Conservation (phyloP, 2,329 filamentous ascomycete genomes). For the Diplocarpon rosae region DNA sequence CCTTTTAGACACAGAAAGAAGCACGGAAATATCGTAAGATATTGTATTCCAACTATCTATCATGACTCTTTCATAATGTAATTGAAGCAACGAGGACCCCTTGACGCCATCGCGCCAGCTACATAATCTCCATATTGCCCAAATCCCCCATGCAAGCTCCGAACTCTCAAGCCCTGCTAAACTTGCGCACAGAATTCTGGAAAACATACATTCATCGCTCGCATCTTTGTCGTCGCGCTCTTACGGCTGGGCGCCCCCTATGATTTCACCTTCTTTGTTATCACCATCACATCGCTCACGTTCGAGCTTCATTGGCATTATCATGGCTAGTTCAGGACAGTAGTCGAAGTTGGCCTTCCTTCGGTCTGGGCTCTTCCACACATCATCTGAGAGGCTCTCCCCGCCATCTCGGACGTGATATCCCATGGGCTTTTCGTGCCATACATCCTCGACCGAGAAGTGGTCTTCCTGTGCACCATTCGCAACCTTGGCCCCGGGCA, state of each 20-base stretch:
- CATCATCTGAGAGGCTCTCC: constrained; percentile 30
- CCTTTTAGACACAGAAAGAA: too few species aligned
- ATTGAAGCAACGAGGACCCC: not conserved
- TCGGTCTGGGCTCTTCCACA: constrained; percentile 36
- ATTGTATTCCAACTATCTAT: too few species aligned
- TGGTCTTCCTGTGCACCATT: constrained; percentile 29
- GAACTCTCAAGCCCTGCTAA: constrained; percentile 4
- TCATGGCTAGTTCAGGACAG: constrained; percentile 44
- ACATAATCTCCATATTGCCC: constrained; percentile 3
- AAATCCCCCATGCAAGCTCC: constrained; percentile 3
- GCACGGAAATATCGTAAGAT: too few species aligned
- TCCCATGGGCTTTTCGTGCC: constrained; percentile 41
- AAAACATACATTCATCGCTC: not conserved
- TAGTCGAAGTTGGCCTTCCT: constrained; percentile 41
- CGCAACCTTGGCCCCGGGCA: constrained; percentile 39
- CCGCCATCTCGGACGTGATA: constrained; percentile 40
- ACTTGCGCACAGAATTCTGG: constrained; percentile 11
- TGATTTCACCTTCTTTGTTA: constrained; percentile 19
- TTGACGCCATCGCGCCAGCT: constrained; percentile 4
- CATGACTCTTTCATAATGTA: not conserved
- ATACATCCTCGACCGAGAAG: constrained; percentile 40
- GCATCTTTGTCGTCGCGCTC: too few species aligned
- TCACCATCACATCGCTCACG: constrained; percentile 33
- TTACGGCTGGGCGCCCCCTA: not conserved
- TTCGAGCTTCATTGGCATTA: constrained; percentile 46